These are phyloP conservation scores for Candida wancherniae DNA, from an alignment of 805 yeast species.

Conservation along the genomic window DNA sequence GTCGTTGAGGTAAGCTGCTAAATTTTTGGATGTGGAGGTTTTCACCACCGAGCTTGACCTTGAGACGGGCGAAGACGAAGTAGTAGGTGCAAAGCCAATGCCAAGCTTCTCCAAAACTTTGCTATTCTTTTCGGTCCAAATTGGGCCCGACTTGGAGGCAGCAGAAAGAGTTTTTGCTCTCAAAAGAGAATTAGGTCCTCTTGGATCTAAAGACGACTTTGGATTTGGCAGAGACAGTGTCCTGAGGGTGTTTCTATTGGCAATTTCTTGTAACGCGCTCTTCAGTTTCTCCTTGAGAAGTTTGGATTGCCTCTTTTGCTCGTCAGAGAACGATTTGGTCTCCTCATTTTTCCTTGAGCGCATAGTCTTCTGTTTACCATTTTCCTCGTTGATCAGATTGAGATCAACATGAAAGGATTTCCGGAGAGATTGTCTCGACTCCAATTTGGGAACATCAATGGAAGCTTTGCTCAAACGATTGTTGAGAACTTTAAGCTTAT, in stretches of 20 bases:
- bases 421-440: no score
- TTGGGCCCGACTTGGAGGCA: conserved; percentile 17
- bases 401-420: no score
- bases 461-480: conserved; percentile 13
- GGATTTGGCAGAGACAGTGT: conserved; percentile 12
- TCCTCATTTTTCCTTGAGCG: conserved; percentile 6
- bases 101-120: conserved; percentile 36
- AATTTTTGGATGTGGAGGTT: conserved; percentile 35
- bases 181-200: conserved; percentile 25
- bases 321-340: conserved; percentile 12
- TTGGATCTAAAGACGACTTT: conserved; percentile 36
- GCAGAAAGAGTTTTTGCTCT: conserved; percentile 35
- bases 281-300: conserved; percentile 25
- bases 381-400: no score
- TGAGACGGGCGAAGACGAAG: conserved; percentile 12
- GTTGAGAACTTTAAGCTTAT: conserved; percentile 11
- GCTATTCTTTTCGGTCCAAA: conserved; percentile 22
- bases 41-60: conserved; percentile 22
- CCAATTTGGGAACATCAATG: no score
- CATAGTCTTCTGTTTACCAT: no score
- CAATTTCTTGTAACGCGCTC: conserved; percentile 24
- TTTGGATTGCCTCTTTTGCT: conserved; percentile 19
- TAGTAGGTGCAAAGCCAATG: conserved; percentile 22
- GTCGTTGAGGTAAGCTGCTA: conserved; percentile 14
- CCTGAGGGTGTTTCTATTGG: conserved; percentile 12